These are phyloP conservation scores for Rhododendron vialii DNA, from an alignment of 148 eudicot genomes.

Conservation along the genomic window DNA sequence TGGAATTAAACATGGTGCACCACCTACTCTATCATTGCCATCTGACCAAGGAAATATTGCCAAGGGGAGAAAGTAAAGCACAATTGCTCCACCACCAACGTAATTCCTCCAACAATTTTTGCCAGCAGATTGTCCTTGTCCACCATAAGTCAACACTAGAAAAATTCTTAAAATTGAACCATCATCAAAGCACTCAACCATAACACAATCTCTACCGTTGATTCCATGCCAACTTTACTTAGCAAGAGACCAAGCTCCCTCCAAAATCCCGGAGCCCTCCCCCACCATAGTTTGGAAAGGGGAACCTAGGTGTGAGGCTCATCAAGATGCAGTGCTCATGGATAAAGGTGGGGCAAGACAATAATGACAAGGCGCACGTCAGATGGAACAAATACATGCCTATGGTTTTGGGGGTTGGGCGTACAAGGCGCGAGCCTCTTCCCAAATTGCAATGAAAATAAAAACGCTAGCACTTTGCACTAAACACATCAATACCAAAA, in stretches of 20 bases:
- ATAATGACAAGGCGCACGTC: neutral
- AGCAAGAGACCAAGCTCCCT: neutral
- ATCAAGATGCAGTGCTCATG: neutral
- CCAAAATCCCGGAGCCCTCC: neutral
- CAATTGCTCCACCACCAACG: neutral
- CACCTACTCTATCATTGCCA: neutral
- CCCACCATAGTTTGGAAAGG: neutral
- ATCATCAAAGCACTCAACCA: neutral
- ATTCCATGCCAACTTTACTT: neutral
- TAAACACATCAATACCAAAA: neutral
- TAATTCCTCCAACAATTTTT: neutral
- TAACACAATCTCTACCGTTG: neutral
- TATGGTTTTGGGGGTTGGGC: neutral
- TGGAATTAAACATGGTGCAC: too few species aligned
- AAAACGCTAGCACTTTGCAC: neutral
- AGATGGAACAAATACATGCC: neutral
- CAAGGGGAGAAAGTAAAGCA: neutral
- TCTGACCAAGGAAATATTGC: neutral
- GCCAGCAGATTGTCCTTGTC: neutral
- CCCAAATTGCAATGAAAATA: too few species aligned
- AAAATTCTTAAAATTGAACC: neutral
- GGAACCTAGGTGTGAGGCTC: neutral
- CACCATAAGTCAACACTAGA: neutral
- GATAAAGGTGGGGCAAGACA: neutral
- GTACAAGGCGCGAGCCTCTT: too few species aligned